Base-by-base conservation (phyloP, 2,329 filamentous ascomycete species). In the Trichoderma pleuroti region DNA sequence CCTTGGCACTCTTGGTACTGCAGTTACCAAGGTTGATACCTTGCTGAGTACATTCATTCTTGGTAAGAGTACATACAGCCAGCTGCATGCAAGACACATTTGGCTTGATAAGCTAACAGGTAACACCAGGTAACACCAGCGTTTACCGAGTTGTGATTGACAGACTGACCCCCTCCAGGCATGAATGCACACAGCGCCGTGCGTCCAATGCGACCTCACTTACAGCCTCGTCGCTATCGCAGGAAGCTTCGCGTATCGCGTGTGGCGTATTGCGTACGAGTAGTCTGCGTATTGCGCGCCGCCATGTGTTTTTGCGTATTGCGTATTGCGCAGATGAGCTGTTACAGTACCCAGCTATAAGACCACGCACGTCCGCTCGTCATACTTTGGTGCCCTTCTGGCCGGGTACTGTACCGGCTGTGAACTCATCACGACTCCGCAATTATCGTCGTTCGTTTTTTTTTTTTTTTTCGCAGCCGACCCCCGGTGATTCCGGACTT, bases 401-500 rank as follows among this genome's bases (percentile, higher is more conserved):
- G 10, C 42, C 18, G 42, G n/a, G 46, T 52, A 52, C 46, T 24
- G 52, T 56, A 52, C 46, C n/a, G 21, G 28, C 28, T n/a, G 28
- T 21, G 5, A 21, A 34, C 54, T 28, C 54, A 57, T n/a, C 28
- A 34, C 18, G 11, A 32, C 11, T 59, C 46, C 46, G 46, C 46
- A 52, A n/a, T 52, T 24, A 52, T 32, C 54, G 14, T n/a, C 28
- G 54, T 30, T 30, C 28, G 26, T 32, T 26, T 11, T 12, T 56
- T n/a, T 56, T 28, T 39, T 66, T 66, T 21, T 49, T 14, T 42
- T 16, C 16, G 12, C 26, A n/a, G 14, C 26, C 28, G 39, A 42
- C 36, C 36, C 46, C 65, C 65, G 65, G 65, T 68, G 28, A 68
- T 60, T 68, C 65, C 65, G 65, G 65, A 61, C 36, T 21, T 52